Base-by-base conservation (phyloP, 169 alveolate species). In the Plasmodium blacklocki region DNA sequence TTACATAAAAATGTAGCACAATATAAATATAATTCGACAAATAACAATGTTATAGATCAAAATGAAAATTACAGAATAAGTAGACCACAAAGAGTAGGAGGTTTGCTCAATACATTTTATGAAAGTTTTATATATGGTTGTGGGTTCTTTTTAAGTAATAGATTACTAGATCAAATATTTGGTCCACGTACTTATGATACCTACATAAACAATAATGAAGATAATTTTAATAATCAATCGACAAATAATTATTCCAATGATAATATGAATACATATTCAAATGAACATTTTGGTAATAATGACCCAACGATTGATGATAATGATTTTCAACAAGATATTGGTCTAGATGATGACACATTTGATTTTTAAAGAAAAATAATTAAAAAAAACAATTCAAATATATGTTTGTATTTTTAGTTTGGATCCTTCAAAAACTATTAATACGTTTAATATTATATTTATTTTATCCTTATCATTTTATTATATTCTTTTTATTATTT, bases 121-220 rank as follows among this genome's bases (percentile, higher is more conserved):
- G 89, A 80, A 49, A 80, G 89, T 60, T 80, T 80, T 71, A 67
- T 80, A 52, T 80, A 80, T 80, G 89, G 89, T 54, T 80, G 89
- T 80, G 89, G 89, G 7, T 80, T 80, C 26, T 80, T 80, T 64
- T 80, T 80, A 80, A 80, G 89, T 60, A 80, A 80, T 62, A 54
- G 89, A 80, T 66, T 80, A 72, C 64, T 80, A 39, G 89, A 80
- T 80, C 89, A 80, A 60, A 80, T 80, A 54, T 80, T 80, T 47
- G 89, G 89, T 23, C 78, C 89, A 3, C 78, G 89, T 21, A 4
- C 78, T 52, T 80, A 60, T 54, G 89, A 80, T 72, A 32, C 89
- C n/a, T 80, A 60, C 54, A 26, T 11, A 26, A 80, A 50, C 47
- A 29, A 29, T 29, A 64, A 80, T 80, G 68, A 26, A 43, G 89